Percentiles rank a stretch among this genome's conserved stretches.
Evolutionary conservation across 2,329 filamentous ascomycete genomes (phyloP).

Genomic region (Ceratocystis huliohia): DNA sequence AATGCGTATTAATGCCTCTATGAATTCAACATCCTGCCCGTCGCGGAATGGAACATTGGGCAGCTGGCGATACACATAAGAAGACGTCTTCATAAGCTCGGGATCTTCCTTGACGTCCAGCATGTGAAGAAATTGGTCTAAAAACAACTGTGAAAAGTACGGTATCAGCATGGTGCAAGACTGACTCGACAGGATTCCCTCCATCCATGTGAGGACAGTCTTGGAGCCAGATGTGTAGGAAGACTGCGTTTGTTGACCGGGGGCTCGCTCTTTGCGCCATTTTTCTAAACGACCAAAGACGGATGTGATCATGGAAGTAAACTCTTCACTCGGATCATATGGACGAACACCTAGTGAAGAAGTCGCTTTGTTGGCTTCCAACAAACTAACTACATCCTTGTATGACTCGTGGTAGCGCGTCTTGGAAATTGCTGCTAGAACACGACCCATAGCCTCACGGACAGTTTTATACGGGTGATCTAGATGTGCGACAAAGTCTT

Average conservation of each 20-base stretch:
- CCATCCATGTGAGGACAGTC: constrained; percentile 89
- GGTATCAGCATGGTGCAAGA: constrained; percentile 83
- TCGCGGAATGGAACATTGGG: constrained; percentile 87
- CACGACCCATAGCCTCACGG: constrained; percentile 83
- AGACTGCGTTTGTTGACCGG: constrained; percentile 84
- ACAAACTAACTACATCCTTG: constrained; percentile 58
- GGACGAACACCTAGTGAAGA: constrained; percentile 77
- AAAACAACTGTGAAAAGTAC: constrained; percentile 83
- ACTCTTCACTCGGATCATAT: constrained; percentile 66
- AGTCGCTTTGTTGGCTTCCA: constrained; percentile 63
- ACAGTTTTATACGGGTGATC: constrained; percentile 98
- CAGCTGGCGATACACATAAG: constrained; percentile 91
- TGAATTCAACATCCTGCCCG: constrained; percentile 74
- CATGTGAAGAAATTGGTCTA: constrained; percentile 93
- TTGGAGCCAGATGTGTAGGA: constrained; percentile 94
- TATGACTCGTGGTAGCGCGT: constrained; percentile 93
- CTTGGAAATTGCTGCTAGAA: constrained; percentile 76
- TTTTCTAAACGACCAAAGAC: constrained; percentile 70
- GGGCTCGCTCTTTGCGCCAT: constrained; percentile 73
- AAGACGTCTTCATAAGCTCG: constrained; percentile 84
- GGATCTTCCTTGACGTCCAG: constrained; percentile 99
- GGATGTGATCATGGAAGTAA: constrained; percentile 55
- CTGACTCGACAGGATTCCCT: constrained; percentile 77
- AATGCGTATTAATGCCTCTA: constrained; percentile 74
- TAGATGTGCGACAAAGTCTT: constrained; percentile 80